Conservation (phyloP, 306 rosid genomes). For the Lathyrus sativus region DNA sequence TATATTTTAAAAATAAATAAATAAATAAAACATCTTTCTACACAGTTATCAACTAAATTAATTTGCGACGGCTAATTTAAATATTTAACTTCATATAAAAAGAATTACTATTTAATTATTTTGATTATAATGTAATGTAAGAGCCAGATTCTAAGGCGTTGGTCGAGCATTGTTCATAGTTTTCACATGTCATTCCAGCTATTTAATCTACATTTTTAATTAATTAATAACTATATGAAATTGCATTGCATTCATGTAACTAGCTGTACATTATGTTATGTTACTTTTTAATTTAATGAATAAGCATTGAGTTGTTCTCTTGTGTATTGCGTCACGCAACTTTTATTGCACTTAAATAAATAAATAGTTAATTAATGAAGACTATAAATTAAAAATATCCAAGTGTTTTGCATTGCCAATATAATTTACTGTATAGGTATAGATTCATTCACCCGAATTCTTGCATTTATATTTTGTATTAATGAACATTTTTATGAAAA, state of each 20-base stretch:
- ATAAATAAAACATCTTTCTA: too few species aligned
- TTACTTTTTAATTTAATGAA: background rate
- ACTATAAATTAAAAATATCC: conserved; percentile 8
- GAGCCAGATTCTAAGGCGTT: conserved; percentile 32
- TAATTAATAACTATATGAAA: background rate
- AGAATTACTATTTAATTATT: conserved; percentile 1
- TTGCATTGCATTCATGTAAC: background rate
- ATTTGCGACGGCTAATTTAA: too few species aligned
- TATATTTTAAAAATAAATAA: too few species aligned
- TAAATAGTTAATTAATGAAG: background rate
- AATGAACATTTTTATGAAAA: too few species aligned
- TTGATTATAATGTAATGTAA: background rate
- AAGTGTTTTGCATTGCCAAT: background rate
- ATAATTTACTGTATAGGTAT: too few species aligned
- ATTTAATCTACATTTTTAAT: conserved; percentile 23
- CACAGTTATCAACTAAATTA: too few species aligned
- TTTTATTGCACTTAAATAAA: background rate
- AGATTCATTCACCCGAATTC: too few species aligned
- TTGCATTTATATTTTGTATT: too few species aligned
- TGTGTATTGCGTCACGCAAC: conserved; percentile 6
- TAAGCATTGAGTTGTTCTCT: conserved; percentile 24
- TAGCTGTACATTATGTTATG: conserved; percentile 25
- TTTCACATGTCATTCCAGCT: conserved; percentile 37
- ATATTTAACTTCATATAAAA: too few species aligned
- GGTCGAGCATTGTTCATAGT: conserved; percentile 23